A percentile compares a stretch with the other conserved stretches of the same genome.
These are phyloP conservation scores for Phytophthora cryptogea DNA, from an alignment of 352 stramenopile species.

Conservation along the genomic window DNA sequence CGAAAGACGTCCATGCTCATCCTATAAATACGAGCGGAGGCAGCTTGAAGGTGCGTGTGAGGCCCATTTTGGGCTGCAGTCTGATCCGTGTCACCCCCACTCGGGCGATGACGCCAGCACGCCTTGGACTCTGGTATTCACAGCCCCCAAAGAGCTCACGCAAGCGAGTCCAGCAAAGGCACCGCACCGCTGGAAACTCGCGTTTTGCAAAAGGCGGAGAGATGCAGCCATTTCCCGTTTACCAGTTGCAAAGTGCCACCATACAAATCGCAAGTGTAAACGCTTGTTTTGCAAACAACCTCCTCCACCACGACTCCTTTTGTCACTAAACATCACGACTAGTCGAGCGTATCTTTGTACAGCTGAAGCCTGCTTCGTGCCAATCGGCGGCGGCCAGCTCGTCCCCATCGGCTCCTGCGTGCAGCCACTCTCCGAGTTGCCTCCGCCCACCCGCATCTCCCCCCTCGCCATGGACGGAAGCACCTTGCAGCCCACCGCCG, in stretches of 20 bases:
- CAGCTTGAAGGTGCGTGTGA: neutral
- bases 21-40: constrained; percentile 11
- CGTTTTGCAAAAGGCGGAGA: too few species aligned
- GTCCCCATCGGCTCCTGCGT: neutral
- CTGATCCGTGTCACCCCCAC: neutral
- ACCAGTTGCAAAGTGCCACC: too few species aligned
- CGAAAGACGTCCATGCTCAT: constrained; percentile 3
- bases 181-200: neutral
- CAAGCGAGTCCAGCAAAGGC: neutral
- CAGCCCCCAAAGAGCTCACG: neutral
- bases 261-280: too few species aligned
- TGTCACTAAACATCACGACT: too few species aligned
- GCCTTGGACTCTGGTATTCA: too few species aligned
- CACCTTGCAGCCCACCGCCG: constrained; percentile 9
- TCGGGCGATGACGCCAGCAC: constrained; percentile 10
- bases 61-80: neutral
- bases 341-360: neutral
- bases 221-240: too few species aligned
- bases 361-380: neutral
- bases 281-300: too few species aligned
- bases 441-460: neutral
- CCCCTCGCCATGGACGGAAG: constrained; percentile 6
- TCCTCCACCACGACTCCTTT: too few species aligned
- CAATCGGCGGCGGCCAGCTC: constrained; percentile 14
- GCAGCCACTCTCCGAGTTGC: constrained; percentile 27